phyloP scores from a whole-genome alignment of 2,329 filamentous ascomycete genomes.

The Bretziella fagacearum region DNA sequence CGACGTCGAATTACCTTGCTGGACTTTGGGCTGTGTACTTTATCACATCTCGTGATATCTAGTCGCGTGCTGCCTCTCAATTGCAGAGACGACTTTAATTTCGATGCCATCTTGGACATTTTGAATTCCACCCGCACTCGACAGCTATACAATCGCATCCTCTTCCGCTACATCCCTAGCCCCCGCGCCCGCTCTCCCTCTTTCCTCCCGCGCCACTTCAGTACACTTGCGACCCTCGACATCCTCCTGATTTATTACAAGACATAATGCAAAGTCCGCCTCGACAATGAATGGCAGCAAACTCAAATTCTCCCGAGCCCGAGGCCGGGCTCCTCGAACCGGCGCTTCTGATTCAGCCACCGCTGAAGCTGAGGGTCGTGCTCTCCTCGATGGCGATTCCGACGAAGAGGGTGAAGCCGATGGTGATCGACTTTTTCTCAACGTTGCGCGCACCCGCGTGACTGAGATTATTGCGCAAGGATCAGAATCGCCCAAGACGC shows the following conservation, averaged over 20 bases:
- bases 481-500: slow-evolving; percentile 25
- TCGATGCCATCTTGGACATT: not conserved
- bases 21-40: too few species aligned
- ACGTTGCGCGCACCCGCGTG: slow-evolving; percentile 11
- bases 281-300: slow-evolving; percentile 9
- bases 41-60: too few species aligned
- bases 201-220: too few species aligned
- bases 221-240: too few species aligned
- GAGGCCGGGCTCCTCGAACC: not conserved
- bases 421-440: slow-evolving; percentile 10
- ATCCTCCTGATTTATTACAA: not conserved
- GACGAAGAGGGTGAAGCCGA: slow-evolving; percentile 15
- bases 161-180: too few species aligned
- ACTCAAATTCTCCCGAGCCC: slow-evolving; percentile 14
- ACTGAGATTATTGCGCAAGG: slow-evolving; percentile 8
- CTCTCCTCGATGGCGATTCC: slow-evolving; percentile 17
- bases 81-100: too few species aligned
- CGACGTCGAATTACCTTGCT: too few species aligned
- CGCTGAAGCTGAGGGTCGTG: slow-evolving; percentile 17
- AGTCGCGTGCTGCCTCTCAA: too few species aligned
- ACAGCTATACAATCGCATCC: too few species aligned
- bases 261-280: slow-evolving; percentile 13
- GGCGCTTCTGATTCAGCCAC: slow-evolving; percentile 10
- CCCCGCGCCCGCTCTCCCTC: too few species aligned
- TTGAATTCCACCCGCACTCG: not conserved